Conservation (phyloP, 2,329 filamentous ascomycete species). For the Alternaria incomplexa region DNA sequence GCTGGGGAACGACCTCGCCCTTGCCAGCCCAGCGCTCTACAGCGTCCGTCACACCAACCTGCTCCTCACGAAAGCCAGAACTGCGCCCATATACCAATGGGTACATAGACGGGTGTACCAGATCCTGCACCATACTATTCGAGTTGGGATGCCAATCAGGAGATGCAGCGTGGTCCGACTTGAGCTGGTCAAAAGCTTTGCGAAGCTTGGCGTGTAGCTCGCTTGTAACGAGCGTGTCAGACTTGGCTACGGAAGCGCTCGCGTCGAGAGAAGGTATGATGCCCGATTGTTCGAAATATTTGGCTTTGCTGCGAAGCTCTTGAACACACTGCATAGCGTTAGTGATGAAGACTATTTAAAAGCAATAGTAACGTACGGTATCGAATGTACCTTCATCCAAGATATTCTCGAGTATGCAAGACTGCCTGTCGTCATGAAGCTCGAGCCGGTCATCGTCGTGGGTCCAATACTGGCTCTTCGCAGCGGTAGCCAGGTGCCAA, state of each 20-base stretch:
- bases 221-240: slow-evolving; percentile 55
- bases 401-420: slow-evolving; percentile 12
- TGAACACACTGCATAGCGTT: slow-evolving; percentile 26
- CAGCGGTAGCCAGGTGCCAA: slow-evolving; percentile 14
- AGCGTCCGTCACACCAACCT: slow-evolving; percentile 38
- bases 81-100: slow-evolving; percentile 63
- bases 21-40: slow-evolving; percentile 34
- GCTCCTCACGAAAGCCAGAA: slow-evolving; percentile 46
- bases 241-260: slow-evolving; percentile 58
- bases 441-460: background rate
- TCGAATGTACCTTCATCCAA: slow-evolving; percentile 20
- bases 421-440: background rate
- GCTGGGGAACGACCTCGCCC: slow-evolving; percentile 30
- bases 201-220: slow-evolving; percentile 52
- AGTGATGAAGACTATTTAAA: background rate
- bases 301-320: slow-evolving; percentile 60
- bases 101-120: slow-evolving; percentile 69
- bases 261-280: slow-evolving; percentile 57
- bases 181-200: slow-evolving; percentile 54
- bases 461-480: slow-evolving; percentile 11
- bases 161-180: slow-evolving; percentile 49
- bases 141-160: slow-evolving; percentile 67
- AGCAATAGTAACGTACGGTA: slow-evolving; percentile 13
- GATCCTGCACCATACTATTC: slow-evolving; percentile 63
- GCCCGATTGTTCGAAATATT: slow-evolving; percentile 49